A percentile compares a stretch with the other conserved stretches of the same genome.
Evolutionary conservation across 306 rosid genomes (phyloP).

Genomic region (Lathyrus oleraceus): DNA sequence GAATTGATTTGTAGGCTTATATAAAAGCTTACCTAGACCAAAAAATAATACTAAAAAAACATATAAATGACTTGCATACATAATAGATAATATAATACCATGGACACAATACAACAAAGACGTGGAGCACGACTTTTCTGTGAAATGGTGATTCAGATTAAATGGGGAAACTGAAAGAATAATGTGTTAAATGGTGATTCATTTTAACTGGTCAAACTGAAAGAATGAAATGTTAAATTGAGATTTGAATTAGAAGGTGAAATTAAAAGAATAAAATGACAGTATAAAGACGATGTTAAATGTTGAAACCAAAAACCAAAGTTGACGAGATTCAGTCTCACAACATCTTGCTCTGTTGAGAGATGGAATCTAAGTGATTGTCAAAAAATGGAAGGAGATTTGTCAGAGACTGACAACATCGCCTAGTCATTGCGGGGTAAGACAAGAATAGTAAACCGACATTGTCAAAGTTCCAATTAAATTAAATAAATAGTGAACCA

Average conservation of each 20-base stretch:
- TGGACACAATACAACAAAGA: neutral
- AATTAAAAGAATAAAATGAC: neutral
- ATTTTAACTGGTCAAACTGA: no score
- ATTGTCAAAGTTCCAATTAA: neutral
- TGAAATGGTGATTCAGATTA: neutral
- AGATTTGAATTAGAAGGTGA: neutral
- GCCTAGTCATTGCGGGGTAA: neutral
- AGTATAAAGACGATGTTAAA: neutral
- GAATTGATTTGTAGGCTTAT: no score
- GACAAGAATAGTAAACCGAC: neutral
- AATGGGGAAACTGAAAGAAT: neutral
- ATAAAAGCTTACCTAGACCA: no score
- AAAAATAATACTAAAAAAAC: neutral
- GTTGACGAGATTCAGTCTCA: neutral
- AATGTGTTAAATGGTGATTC: no score
- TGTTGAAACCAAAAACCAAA: neutral
- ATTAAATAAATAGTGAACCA: neutral
- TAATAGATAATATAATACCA: neutral
- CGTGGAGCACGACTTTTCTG: neutral
- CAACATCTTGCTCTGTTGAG: neutral
- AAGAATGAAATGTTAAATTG: neutral
- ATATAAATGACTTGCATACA: neutral
- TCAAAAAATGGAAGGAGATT: neutral
- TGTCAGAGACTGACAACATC: neutral
- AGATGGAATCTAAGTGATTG: neutral